A percentile compares a stretch with the other conserved stretches of the same genome.
Conservation (phyloP, 225 moss, liverwort and hornwort species). For the Sphagnum tenellum region DNA sequence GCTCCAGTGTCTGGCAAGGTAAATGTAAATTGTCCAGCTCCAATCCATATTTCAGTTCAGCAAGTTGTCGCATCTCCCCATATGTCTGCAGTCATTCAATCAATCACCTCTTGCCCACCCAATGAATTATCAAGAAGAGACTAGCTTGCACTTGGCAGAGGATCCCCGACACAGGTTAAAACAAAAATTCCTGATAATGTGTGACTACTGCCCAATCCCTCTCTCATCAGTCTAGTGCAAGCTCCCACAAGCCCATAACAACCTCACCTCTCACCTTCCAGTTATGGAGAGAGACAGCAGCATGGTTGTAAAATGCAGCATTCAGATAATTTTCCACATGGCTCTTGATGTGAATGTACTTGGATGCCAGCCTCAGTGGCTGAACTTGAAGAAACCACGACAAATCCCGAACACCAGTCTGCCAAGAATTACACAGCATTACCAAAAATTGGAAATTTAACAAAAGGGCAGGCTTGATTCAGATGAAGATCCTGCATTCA, state of each 20-base stretch:
- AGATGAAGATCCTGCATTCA: background rate
- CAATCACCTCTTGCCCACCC: too few species aligned
- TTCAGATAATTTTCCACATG: slow-evolving; percentile 79
- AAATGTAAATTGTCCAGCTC: slow-evolving; percentile 83
- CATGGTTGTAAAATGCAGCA: slow-evolving; percentile 90
- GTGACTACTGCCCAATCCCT: too few species aligned
- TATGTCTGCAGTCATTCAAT: slow-evolving; percentile 45
- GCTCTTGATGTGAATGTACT: slow-evolving; percentile 70
- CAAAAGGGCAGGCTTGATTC: background rate
- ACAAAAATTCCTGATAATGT: too few species aligned
- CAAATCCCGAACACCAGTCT: slow-evolving; percentile 96
- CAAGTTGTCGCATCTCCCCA: slow-evolving; percentile 91
- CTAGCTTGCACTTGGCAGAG: too few species aligned
- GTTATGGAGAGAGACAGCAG: slow-evolving; percentile 92
- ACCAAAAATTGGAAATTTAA: background rate
- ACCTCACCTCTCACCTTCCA: slow-evolving; percentile 60
- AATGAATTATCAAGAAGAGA: too few species aligned
- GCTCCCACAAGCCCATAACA: too few species aligned
- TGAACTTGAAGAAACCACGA: slow-evolving; percentile 94
- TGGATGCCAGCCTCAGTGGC: slow-evolving; percentile 69
- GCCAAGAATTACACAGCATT: slow-evolving; percentile 5
- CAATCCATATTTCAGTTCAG: slow-evolving; percentile 83
- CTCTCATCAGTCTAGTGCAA: too few species aligned
- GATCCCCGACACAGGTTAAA: too few species aligned
- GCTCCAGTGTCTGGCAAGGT: slow-evolving; percentile 94